phyloP scores from a whole-genome alignment of 495 filamentous ascomycete genomes.

The Neurospora sp. region DNA sequence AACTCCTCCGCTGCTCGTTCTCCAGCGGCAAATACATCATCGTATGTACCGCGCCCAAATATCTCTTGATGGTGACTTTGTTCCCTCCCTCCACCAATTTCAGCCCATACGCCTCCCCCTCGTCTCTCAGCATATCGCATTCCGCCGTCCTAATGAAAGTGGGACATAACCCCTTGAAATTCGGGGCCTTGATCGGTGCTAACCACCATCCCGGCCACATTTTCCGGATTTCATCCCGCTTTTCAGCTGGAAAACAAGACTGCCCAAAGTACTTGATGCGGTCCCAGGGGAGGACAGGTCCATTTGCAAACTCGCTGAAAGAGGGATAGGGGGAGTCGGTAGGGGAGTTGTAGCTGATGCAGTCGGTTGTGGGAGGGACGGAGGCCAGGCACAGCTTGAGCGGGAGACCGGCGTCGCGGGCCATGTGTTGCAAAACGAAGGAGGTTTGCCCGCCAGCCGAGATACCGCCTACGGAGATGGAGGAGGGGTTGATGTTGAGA shows the following conservation, averaged over 20 bases:
- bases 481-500: slow-evolving; percentile 32
- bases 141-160: slow-evolving; percentile 41
- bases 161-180: slow-evolving; percentile 31
- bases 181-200: slow-evolving; percentile 28
- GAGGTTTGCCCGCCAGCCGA: slow-evolving; percentile 40
- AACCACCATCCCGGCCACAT: slow-evolving; percentile 30
- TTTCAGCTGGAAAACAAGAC: slow-evolving; percentile 16
- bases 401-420: slow-evolving; percentile 35
- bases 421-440: slow-evolving; percentile 37
- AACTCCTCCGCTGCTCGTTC: slow-evolving; percentile 21
- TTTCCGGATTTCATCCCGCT: slow-evolving; percentile 9
- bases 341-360: slow-evolving; percentile 26
- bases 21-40: slow-evolving; percentile 36
- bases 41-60: slow-evolving; percentile 37
- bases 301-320: slow-evolving; percentile 32
- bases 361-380: slow-evolving; percentile 32
- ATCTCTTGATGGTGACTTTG: slow-evolving; percentile 37
- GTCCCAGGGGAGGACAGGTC: slow-evolving; percentile 38
- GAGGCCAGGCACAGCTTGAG: slow-evolving; percentile 32
- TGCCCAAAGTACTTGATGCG: slow-evolving; percentile 38
- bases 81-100: slow-evolving; percentile 37
- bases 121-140: slow-evolving; percentile 41
- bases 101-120: slow-evolving; percentile 41
- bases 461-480: slow-evolving; percentile 40
- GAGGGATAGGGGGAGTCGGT: slow-evolving; percentile 37